Conservation (phyloP, 306 rosid genomes). For the Vigna hirtella region DNA sequence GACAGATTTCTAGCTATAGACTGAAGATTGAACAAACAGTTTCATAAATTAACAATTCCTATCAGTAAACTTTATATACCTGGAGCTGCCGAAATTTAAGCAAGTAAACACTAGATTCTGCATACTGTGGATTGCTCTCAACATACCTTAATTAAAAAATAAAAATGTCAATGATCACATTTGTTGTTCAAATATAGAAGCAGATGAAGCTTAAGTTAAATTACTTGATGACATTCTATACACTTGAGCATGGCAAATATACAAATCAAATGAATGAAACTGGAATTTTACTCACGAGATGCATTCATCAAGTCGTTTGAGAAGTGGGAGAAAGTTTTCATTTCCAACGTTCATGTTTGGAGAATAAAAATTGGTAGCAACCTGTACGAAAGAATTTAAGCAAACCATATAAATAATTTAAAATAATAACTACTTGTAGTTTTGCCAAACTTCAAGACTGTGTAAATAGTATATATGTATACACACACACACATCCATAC, state of each 20-base stretch:
- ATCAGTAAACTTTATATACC: constrained; percentile 54
- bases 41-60: constrained; percentile 27
- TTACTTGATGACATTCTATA: neutral
- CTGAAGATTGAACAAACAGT: constrained; percentile 1
- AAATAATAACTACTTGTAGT: constrained; percentile 25
- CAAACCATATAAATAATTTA: constrained; percentile 36
- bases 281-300: constrained; percentile 76
- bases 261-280: constrained; percentile 36
- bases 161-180: constrained; percentile 37
- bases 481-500: neutral
- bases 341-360: constrained; percentile 91
- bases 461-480: too few species aligned
- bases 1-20: constrained; percentile 27
- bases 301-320: constrained; percentile 96
- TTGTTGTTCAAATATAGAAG: constrained; percentile 24
- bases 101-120: constrained; percentile 95
- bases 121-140: constrained; percentile 92
- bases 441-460: constrained; percentile 9
- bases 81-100: constrained; percentile 97
- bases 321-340: constrained; percentile 87
- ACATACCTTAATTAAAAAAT: constrained; percentile 70
- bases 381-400: constrained; percentile 63
- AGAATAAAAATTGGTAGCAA: constrained; percentile 85
- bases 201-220: constrained; percentile 27
- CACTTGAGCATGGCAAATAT: constrained; percentile 22